These are phyloP conservation scores for Boletus sp. DNA, from an alignment of 768 basidiomycete species.

Conservation along the genomic window DNA sequence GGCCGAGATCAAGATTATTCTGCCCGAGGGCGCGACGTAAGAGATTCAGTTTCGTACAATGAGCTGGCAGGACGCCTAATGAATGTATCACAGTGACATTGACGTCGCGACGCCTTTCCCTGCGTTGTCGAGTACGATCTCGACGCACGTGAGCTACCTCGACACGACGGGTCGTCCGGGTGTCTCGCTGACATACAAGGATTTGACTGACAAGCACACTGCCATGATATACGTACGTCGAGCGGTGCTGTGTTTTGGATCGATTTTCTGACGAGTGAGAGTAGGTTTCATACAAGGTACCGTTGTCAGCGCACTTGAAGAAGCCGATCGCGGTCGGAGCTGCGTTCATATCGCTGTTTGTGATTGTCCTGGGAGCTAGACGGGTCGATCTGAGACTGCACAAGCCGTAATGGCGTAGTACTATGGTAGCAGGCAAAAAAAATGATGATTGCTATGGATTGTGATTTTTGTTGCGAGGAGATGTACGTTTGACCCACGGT, in stretches of 20 bases:
- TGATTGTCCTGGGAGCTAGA: conserved; percentile 42
- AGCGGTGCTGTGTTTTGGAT: neutral
- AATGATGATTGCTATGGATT: neutral
- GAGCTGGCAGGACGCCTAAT: conserved; percentile 5
- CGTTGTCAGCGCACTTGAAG: conserved; percentile 75
- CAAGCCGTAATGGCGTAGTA: conserved; percentile 28
- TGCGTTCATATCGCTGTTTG: conserved; percentile 69
- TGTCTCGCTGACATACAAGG: conserved; percentile 67
- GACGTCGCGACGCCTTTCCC: conserved; percentile 77
- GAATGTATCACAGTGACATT: conserved; percentile 58
- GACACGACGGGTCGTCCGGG: conserved; percentile 88
- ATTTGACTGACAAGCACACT: conserved; percentile 77
- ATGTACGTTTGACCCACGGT: conserved; percentile 2
- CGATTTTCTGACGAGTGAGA: conserved; percentile 7
- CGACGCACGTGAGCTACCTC: conserved; percentile 83
- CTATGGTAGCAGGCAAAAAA: neutral
- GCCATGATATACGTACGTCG: conserved; percentile 77
- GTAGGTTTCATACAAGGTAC: conserved; percentile 87
- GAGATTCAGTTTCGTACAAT: conserved; percentile 30
- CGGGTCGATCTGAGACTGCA: conserved; percentile 54
- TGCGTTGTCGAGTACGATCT: conserved; percentile 55
- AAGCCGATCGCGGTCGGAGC: conserved; percentile 80
- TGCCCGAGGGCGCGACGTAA: conserved; percentile 96
- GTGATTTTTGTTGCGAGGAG: neutral
- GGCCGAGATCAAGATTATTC: conserved; percentile 72